Evolutionary conservation across 1,284 basidiomycete species (phyloP), one percentile per base, ranked within the genome.

Genomic region (Somion occarium): DNA sequence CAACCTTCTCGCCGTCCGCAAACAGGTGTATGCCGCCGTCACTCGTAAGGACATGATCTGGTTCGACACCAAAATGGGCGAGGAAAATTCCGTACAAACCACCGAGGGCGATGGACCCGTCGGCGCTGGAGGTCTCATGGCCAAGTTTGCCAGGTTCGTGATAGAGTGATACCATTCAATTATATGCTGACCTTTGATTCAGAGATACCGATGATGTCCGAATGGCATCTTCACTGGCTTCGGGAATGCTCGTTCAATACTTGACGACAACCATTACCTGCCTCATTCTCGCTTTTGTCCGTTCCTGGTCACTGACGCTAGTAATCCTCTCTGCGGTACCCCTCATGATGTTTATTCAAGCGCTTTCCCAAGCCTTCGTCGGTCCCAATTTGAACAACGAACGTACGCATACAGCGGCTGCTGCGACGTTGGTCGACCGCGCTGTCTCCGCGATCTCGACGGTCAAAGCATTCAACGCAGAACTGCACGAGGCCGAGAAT

Each of bases 201-300:
- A 97, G 94, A 59, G 94, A 98, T 69, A 96, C 92, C 2, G 95
- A 99, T 67, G 92, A 98, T 53, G 87, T 98, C 18, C 85, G 95
- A 44, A 77, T 85, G 50, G 95, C 92, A 0, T 82, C 86, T 15
- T 90, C 91, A 1, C 75, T 91, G 34, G 83, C 88, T 3, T 75
- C 85, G 20, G 94, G 93, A 7, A 78, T 84, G 60, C 66, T 93
- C 50, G 62, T 97, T 44, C 91, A 96, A 67, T 84, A 92, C 67
- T 61, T 90, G 42, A 85, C 87, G 1, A 94, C 94, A 0, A 83
- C 85, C 58, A 48, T 95, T 38, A 80, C 90, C 13, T 88, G 88
- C 61, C 80, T 97, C 53, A 69, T 82, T 27, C 83, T 99, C 53
- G 93, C 92, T 2, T 88, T 99, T 62, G 63, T 74, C 52, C 84